These are phyloP conservation scores for Erucastrum elatum DNA, from an alignment of 345 rosid species.

Conservation along the genomic window DNA sequence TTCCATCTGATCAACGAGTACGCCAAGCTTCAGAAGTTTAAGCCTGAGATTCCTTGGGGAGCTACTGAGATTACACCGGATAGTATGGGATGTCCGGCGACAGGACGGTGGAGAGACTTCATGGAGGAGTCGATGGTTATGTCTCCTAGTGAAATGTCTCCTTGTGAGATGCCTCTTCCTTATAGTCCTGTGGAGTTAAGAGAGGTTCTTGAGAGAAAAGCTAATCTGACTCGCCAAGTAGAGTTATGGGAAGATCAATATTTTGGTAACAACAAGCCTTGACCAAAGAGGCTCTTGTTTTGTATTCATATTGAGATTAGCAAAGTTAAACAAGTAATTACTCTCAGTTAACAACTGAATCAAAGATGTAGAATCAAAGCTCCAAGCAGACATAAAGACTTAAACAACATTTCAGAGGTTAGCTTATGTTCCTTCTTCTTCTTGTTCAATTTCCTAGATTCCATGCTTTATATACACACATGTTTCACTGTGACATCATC, in stretches of 20 bases:
- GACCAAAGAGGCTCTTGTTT: neutral
- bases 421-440: slow-evolving; percentile 32
- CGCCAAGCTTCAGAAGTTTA: slow-evolving; percentile 49
- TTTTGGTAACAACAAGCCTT: slow-evolving; percentile 38
- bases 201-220: neutral
- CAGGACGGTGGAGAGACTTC: slow-evolving; percentile 41
- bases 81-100: slow-evolving; percentile 43
- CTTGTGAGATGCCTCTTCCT: slow-evolving; percentile 55
- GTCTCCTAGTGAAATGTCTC: slow-evolving; percentile 41
- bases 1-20: slow-evolving; percentile 50
- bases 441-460: slow-evolving; percentile 24
- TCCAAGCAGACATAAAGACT: neutral
- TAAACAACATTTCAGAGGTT: slow-evolving; percentile 26
- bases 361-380: neutral
- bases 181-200: slow-evolving; percentile 36
- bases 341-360: neutral
- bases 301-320: slow-evolving; percentile 7
- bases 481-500: slow-evolving; percentile 34
- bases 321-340: neutral
- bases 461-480: slow-evolving; percentile 32
- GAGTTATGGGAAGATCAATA: slow-evolving; percentile 56
- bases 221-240: slow-evolving; percentile 50
- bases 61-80: slow-evolving; percentile 46
- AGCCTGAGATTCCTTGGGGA: slow-evolving; percentile 47
- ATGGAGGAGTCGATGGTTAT: slow-evolving; percentile 56